Conservation (phyloP, 768 basidiomycete species). For the Hemileccinum impolitum region DNA sequence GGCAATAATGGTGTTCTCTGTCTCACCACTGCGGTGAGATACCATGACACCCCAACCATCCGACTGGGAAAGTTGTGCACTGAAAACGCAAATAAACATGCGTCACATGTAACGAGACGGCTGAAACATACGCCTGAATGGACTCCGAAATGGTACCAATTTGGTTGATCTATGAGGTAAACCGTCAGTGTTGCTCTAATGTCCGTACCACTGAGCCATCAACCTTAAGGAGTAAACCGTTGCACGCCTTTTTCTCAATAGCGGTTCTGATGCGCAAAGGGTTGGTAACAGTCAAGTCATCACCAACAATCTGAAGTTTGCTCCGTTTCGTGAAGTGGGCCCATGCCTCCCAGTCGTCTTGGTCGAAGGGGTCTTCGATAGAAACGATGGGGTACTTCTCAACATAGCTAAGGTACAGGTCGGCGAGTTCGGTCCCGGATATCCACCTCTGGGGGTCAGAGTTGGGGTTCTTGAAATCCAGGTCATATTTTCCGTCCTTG, state of each 20-base stretch:
- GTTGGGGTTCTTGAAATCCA: slow-evolving; percentile 99
- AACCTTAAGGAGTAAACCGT: slow-evolving; percentile 93
- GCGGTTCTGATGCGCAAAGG: slow-evolving; percentile 95
- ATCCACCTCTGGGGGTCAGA: slow-evolving; percentile 97
- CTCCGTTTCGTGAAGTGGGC: slow-evolving; percentile 78
- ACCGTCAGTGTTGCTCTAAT: background rate
- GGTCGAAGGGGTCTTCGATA: slow-evolving; percentile 98
- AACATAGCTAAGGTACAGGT: slow-evolving; percentile 81
- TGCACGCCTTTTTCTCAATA: slow-evolving; percentile 99
- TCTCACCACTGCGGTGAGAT: slow-evolving; percentile 98
- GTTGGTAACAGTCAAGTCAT: slow-evolving; percentile 98
- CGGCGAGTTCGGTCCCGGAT: slow-evolving; percentile 87
- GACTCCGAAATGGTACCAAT: slow-evolving; percentile 99
- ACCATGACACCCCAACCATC: slow-evolving; percentile 99
- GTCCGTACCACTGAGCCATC: background rate
- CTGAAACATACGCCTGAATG: slow-evolving; percentile 83
- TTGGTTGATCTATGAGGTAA: slow-evolving; percentile 74
- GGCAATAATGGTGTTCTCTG: slow-evolving; percentile 95
- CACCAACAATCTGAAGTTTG: slow-evolving; percentile 88
- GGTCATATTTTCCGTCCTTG: slow-evolving; percentile 99
- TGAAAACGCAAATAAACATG: slow-evolving; percentile 28
- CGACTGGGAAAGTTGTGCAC: slow-evolving; percentile 92
- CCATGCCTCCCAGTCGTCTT: slow-evolving; percentile 99
- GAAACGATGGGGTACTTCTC: slow-evolving; percentile 96
- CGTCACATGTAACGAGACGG: background rate